A percentile compares a stretch with the other conserved stretches of the same genome.
Evolutionary conservation across 1,139 yeast genomes (phyloP).

Genomic region (Neolecta irregularis): DNA sequence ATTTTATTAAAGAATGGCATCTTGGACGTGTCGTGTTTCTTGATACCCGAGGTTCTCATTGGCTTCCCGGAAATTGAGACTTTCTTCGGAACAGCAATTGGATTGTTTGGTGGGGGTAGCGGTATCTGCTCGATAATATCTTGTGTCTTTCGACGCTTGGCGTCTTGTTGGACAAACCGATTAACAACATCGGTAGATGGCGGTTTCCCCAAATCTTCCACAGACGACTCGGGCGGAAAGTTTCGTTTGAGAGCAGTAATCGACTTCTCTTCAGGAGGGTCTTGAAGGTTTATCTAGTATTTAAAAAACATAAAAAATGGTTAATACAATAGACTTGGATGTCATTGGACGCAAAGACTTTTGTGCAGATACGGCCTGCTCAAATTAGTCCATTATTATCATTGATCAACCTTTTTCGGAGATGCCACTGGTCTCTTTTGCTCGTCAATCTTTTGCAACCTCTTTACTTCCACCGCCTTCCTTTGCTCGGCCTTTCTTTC

Average conservation of each 20-base stretch:
- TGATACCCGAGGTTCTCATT: neutral
- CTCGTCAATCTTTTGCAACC: constrained; percentile 10
- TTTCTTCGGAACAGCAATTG: too few species aligned
- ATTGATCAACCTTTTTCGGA: constrained; percentile 5
- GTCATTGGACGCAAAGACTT: too few species aligned
- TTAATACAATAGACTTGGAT: neutral
- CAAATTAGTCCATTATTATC: constrained; percentile 4
- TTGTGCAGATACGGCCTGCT: too few species aligned
- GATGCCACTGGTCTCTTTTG: constrained; percentile 10
- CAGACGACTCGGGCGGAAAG: constrained; percentile 10
- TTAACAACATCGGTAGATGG: constrained; percentile 1
- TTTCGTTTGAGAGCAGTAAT: constrained; percentile 7
- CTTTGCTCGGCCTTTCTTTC: constrained; percentile 13
- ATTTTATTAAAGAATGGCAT: too few species aligned
- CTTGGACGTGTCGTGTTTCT: too few species aligned
- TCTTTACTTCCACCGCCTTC: constrained; percentile 14
- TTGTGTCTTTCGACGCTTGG: constrained; percentile 16
- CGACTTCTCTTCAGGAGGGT: neutral
- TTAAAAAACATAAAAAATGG: neutral
- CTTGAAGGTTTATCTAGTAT: neutral
- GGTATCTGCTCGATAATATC: constrained; percentile 10
- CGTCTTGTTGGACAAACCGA: constrained; percentile 4
- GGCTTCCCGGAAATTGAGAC: constrained; percentile 3
- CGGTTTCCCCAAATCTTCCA: constrained; percentile 4
- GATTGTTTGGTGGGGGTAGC: too few species aligned